Evolutionary conservation across 768 basidiomycete genomes (phyloP).

Genomic region (Macrolepiota albuminosa): DNA sequence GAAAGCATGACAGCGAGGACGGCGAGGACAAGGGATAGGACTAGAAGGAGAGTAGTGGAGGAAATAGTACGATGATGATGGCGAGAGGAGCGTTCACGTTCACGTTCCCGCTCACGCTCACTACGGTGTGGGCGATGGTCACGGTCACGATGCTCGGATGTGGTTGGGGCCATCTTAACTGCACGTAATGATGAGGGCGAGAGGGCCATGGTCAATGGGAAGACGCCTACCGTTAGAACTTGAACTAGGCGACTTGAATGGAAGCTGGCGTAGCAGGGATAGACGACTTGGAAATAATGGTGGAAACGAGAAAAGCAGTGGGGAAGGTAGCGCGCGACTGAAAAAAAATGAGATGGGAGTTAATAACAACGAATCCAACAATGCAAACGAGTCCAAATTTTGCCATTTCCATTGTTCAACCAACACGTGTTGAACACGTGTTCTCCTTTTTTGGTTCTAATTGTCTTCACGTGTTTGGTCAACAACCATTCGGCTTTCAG

Average conservation of each 20-base stretch:
- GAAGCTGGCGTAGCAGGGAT: constrained; percentile 45
- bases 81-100: constrained; percentile 57
- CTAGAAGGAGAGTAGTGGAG: constrained; percentile 82
- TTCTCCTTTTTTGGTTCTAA: constrained; percentile 5
- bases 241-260: constrained; percentile 74
- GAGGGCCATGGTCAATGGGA: neutral
- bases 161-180: constrained; percentile 87
- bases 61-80: constrained; percentile 85
- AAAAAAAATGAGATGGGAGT: constrained; percentile 19
- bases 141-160: constrained; percentile 70
- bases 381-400: constrained; percentile 17
- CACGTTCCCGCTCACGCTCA: constrained; percentile 34
- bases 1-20: constrained; percentile 91
- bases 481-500: neutral
- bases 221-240: constrained; percentile 37
- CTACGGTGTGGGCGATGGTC: constrained; percentile 47
- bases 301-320: constrained; percentile 23
- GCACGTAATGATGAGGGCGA: constrained; percentile 22
- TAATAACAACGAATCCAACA: constrained; percentile 15
- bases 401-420: constrained; percentile 44
- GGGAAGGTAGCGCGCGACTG: constrained; percentile 23
- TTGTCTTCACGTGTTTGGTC: constrained; percentile 21
- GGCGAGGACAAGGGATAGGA: constrained; percentile 80
- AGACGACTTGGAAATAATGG: constrained; percentile 54
- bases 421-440: constrained; percentile 38